Percentiles rank a stretch among this genome's conserved stretches.
Conservation (phyloP, 805 yeast genomes). For the Starmerella riodocensis region DNA sequence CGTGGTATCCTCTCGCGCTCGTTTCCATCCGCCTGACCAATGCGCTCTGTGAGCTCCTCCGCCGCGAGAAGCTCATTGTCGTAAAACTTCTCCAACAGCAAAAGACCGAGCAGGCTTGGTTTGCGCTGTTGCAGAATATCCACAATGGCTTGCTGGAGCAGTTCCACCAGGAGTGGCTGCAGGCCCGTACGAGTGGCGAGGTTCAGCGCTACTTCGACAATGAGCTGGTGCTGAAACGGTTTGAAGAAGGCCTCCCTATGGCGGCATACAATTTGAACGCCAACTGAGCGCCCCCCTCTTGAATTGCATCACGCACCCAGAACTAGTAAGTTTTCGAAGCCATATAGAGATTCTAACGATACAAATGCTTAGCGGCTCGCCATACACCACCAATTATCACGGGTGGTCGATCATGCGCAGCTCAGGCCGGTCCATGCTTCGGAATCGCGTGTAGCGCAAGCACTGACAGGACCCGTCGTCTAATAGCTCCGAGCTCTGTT, state of each 20-base stretch:
- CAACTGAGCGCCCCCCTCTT: background rate
- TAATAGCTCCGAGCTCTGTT: too few relatives aligned
- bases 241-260: conserved; percentile 11
- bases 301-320: too few relatives aligned
- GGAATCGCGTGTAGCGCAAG: too few relatives aligned
- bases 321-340: too few relatives aligned
- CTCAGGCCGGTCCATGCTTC: too few relatives aligned
- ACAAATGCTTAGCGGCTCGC: too few relatives aligned
- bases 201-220: conserved; percentile 24
- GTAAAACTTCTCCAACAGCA: conserved; percentile 8
- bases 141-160: conserved; percentile 17
- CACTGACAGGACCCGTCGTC: too few relatives aligned
- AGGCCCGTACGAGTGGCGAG: conserved; percentile 11
- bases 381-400: too few relatives aligned
- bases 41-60: conserved; percentile 11
- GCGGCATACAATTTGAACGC: background rate
- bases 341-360: too few relatives aligned
- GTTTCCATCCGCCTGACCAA: conserved; percentile 25
- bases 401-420: too few relatives aligned
- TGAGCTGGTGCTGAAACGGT: conserved; percentile 18
- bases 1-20: conserved; percentile 28
- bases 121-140: conserved; percentile 3
- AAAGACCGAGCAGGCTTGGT: background rate
- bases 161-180: conserved; percentile 24
- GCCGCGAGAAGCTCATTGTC: conserved; percentile 9